Percentiles rank a stretch among this genome's conserved stretches.
phyloP scores from a whole-genome alignment of 2,329 filamentous ascomycete species.

The Stachybotrys chlorohalonatus region DNA sequence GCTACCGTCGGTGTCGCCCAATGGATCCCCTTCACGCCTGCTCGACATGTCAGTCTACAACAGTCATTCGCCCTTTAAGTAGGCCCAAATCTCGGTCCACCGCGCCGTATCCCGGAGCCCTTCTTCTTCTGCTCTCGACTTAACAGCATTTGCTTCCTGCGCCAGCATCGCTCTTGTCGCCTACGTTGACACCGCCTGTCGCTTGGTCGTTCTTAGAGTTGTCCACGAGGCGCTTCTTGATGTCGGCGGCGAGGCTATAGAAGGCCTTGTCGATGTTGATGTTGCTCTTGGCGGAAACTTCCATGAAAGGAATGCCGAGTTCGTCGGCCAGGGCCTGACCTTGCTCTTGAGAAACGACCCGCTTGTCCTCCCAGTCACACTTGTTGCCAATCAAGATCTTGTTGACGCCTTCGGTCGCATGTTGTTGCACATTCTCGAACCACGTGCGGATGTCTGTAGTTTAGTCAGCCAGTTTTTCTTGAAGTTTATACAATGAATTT shows the following conservation, averaged over 20 bases:
- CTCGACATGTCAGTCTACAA: not conserved
- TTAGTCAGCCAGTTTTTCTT: not conserved
- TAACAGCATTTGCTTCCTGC: slow-evolving; percentile 71
- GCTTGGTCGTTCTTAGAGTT: slow-evolving; percentile 69
- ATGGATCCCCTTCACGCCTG: not conserved
- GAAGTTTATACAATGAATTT: too few species aligned
- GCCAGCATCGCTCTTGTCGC: slow-evolving; percentile 47
- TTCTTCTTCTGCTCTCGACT: slow-evolving; percentile 8
- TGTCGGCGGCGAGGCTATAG: slow-evolving; percentile 87
- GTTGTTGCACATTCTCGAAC: slow-evolving; percentile 98
- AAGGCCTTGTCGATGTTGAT: slow-evolving; percentile 99
- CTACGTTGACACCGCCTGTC: slow-evolving; percentile 57
- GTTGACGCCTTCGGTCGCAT: slow-evolving; percentile 97
- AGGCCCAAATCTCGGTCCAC: not conserved
- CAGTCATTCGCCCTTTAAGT: not conserved
- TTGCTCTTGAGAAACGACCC: slow-evolving; percentile 84
- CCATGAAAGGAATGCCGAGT: slow-evolving; percentile 94
- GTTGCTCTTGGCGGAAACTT: slow-evolving; percentile 97
- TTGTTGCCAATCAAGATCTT: slow-evolving; percentile 99
- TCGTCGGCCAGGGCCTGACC: slow-evolving; percentile 92
- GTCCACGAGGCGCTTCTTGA: slow-evolving; percentile 97
- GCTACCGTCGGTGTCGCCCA: not conserved
- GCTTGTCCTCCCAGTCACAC: slow-evolving; percentile 99
- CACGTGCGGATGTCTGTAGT: slow-evolving; percentile 88
- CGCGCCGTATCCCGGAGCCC: too few species aligned